A percentile compares a stretch with the other conserved stretches of the same genome.
Conservation (phyloP, 1,139 yeast species). For the Martiniozyma asiatica region DNA sequence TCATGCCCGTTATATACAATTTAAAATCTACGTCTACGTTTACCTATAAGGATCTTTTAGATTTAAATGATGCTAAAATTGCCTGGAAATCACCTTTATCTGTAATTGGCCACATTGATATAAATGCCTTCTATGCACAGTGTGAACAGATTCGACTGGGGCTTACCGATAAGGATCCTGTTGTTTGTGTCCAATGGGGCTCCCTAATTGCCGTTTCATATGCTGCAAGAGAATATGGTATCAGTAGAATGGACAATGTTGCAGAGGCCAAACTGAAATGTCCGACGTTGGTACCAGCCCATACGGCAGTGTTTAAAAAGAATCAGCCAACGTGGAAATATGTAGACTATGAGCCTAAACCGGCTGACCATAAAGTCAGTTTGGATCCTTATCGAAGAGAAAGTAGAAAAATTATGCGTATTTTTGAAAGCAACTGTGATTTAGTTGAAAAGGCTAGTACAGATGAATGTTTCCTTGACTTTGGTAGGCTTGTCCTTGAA, state of each 20-base stretch:
- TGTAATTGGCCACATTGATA: conserved; percentile 74
- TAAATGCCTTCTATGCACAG: conserved; percentile 93
- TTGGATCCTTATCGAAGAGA: conserved; percentile 86
- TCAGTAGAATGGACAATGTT: conserved; percentile 64
- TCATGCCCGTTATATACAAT: too few species aligned
- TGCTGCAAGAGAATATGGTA: conserved; percentile 78
- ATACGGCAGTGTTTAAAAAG: conserved; percentile 86
- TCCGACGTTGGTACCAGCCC: conserved; percentile 65
- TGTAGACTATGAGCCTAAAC: conserved; percentile 30
- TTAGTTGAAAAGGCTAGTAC: conserved; percentile 87
- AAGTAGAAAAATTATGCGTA: conserved; percentile 61
- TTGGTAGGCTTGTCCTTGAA: conserved; percentile 44
- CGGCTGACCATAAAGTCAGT: conserved; percentile 62
- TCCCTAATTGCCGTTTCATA: conserved; percentile 81
- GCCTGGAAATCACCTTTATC: conserved; percentile 62
- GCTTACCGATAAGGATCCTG: conserved; percentile 56
- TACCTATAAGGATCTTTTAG: conserved; percentile 34
- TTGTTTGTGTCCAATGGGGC: conserved; percentile 92
- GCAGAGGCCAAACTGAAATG: conserved; percentile 63
- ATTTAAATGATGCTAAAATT: conserved; percentile 31
- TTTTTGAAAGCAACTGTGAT: conserved; percentile 46
- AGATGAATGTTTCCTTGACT: conserved; percentile 82
- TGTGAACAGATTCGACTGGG: conserved; percentile 74
- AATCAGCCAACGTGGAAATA: conserved; percentile 84
- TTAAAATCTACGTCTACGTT: conserved; percentile 25